Evolutionary conservation across 2,329 filamentous ascomycete species (phyloP), one percentile per base, ranked within the genome.

Genomic region (Alternaria arborescens): DNA sequence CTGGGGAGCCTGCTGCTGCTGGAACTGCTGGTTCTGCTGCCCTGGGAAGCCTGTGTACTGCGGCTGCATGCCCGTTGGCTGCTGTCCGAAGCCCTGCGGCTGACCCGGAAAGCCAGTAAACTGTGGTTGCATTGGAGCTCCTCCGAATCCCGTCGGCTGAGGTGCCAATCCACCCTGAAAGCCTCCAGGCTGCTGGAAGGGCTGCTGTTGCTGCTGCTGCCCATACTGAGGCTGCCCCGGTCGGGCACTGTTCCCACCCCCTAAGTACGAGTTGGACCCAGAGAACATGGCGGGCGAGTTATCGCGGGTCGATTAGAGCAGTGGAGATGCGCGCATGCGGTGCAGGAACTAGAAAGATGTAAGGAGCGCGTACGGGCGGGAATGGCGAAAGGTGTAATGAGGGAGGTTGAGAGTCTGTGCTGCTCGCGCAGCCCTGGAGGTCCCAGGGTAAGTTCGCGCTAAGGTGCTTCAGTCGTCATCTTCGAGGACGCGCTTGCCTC

Each of bases 201-300:
- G 83, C 81, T 70, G 82, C 54, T 68, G 56, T 40, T 48, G 82
- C 71, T 84, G 80, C 68, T 82, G 80, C 68, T 82, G 80, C 67
- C 80, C 75, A 77, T 82, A 77, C 79, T 83, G 71, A 70, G 78
- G 79, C 71, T 80, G 79, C 66, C 88, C 88, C 51, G 91, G 91
- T 64, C 89, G 91, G 78, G 90, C 87, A 83, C 85, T 90, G 77
- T 89, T 92, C 79, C 86, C 87, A 82, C 89, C 91, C 80, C 93
- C 93, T 74, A 97, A 82, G 80, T 90, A 97, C 67, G 91, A 89
- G 83, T 91, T 96, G 69, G 92, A 91, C 78, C 90, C 92, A 69
- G 93, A 95, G 83, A 92, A 98, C 94, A 97, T 97, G 81, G 74
- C 77, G 72, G 61, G 62, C 65, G 64, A 63, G 62, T 44, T 60